phyloP scores from a whole-genome alignment of 176 grass and related monocot species.

The Tillandsia leiboldiana region DNA sequence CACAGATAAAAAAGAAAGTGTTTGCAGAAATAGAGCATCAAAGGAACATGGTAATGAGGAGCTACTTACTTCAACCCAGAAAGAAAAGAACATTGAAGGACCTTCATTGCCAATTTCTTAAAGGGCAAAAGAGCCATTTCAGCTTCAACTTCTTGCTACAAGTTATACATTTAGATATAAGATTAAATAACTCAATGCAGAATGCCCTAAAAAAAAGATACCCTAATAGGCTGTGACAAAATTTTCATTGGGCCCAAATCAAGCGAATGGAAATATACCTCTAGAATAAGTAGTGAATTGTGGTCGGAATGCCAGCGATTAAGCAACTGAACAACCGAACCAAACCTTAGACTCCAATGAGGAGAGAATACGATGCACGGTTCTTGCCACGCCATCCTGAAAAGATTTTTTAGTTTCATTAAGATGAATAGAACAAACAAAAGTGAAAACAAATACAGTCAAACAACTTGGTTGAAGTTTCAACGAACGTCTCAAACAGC shows the following conservation, averaged over 20 bases:
- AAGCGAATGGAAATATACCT: constrained; percentile 31
- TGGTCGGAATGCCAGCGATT: constrained; percentile 59
- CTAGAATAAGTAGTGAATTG: constrained; percentile 66
- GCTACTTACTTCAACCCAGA: constrained; percentile 70
- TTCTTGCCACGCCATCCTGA: constrained; percentile 73
- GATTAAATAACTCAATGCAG: neutral
- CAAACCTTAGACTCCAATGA: constrained; percentile 70
- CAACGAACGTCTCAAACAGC: neutral
- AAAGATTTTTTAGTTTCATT: constrained; percentile 19
- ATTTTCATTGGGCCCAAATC: constrained; percentile 1
- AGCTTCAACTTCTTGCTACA: constrained; percentile 62
- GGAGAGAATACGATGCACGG: constrained; percentile 79
- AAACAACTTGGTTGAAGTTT: constrained; percentile 1
- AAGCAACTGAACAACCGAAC: constrained; percentile 67
- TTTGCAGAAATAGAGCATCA: constrained; percentile 5
- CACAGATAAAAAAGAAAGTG: constrained; percentile 10
- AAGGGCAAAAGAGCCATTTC: constrained; percentile 69
- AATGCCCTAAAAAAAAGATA: neutral
- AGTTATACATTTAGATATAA: constrained; percentile 18
- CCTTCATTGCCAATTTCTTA: constrained; percentile 47
- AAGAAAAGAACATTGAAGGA: constrained; percentile 88
- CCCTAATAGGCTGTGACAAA: neutral
- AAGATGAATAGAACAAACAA: constrained; percentile 8
- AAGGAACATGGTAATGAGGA: constrained; percentile 1
- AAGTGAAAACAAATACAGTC: constrained; percentile 3